Percentiles rank a stretch among this genome's conserved stretches.
phyloP scores from a whole-genome alignment of 805 yeast species.

The Kuraishia molischiana region DNA sequence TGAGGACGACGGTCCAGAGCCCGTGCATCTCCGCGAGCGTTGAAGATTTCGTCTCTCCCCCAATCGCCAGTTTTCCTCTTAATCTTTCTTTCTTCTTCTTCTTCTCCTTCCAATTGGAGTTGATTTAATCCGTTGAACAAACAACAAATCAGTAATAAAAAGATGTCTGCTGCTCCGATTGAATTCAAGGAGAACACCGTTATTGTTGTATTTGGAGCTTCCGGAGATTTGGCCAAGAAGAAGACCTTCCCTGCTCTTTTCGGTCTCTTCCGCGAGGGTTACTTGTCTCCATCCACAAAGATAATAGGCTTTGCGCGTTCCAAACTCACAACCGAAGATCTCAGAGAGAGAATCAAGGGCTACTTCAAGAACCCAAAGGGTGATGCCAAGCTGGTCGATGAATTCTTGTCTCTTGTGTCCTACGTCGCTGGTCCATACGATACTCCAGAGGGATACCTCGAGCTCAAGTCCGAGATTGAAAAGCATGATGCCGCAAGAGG shows the following conservation, averaged over 20 bases:
- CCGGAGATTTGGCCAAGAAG: constrained; percentile 92
- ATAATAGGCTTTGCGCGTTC: constrained; percentile 94
- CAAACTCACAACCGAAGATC: constrained; percentile 53
- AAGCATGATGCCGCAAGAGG: constrained; percentile 42
- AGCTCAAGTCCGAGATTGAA: constrained; percentile 45
- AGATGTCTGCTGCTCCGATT: too few species aligned
- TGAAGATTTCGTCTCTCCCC: too few species aligned
- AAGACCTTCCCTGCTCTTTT: constrained; percentile 86
- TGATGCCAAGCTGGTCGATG: constrained; percentile 34
- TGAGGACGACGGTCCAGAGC: too few species aligned
- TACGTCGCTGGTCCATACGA: constrained; percentile 81
- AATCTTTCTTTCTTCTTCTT: too few species aligned
- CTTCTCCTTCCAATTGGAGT: too few species aligned
- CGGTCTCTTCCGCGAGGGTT: constrained; percentile 68
- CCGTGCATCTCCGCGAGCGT: too few species aligned
- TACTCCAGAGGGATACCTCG: constrained; percentile 58
- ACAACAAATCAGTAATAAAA: too few species aligned
- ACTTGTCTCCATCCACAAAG: constrained; percentile 55
- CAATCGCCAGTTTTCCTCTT: too few species aligned
- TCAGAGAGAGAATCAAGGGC: constrained; percentile 55
- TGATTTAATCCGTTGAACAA: too few species aligned
- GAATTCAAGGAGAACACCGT: constrained; percentile 57
- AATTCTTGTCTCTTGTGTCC: constrained; percentile 54
- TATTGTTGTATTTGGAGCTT: constrained; percentile 85
- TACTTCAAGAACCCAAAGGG: constrained; percentile 34